phyloP scores from a whole-genome alignment of 2,329 filamentous ascomycete genomes.

The Thelonectria discophora region DNA sequence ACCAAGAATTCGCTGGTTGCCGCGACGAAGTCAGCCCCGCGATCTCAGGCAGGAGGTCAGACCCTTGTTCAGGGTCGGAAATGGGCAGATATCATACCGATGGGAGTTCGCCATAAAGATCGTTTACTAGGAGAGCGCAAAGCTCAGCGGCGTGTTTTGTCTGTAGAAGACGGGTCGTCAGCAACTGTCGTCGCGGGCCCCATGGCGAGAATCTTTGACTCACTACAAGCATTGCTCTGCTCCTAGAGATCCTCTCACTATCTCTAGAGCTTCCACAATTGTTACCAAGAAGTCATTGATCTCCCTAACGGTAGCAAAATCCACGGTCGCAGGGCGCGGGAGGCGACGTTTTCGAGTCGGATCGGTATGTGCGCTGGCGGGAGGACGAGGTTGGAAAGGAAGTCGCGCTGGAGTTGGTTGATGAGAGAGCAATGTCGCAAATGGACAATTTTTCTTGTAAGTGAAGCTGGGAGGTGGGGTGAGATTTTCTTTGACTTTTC shows the following conservation, averaged over 20 bases:
- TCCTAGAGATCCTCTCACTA: slow-evolving; percentile 81
- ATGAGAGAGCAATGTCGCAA: slow-evolving; percentile 32
- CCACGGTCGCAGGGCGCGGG: slow-evolving; percentile 17
- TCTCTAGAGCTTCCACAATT: slow-evolving; percentile 77
- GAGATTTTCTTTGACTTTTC: slow-evolving; percentile 29
- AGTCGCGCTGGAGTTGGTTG: slow-evolving; percentile 34
- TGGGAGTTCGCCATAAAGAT: slow-evolving; percentile 89
- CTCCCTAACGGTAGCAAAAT: slow-evolving; percentile 26
- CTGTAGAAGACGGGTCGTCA: slow-evolving; percentile 49
- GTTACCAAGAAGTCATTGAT: slow-evolving; percentile 75
- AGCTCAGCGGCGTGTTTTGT: slow-evolving; percentile 84
- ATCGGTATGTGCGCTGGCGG: slow-evolving; percentile 11
- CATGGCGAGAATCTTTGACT: slow-evolving; percentile 44
- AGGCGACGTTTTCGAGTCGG: slow-evolving; percentile 9
- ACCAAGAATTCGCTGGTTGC: slow-evolving; percentile 79
- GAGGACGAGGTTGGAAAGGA: slow-evolving; percentile 19
- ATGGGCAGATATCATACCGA: slow-evolving; percentile 69
- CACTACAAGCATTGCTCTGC: slow-evolving; percentile 67
- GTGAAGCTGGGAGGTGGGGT: slow-evolving; percentile 38
- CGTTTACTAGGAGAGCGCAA: slow-evolving; percentile 87
- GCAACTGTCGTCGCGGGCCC: slow-evolving; percentile 29
- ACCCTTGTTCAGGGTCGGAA: slow-evolving; percentile 13
- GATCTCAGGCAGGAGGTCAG: slow-evolving; percentile 28
- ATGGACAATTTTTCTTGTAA: slow-evolving; percentile 43
- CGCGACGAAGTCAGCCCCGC: slow-evolving; percentile 42